Percentiles rank a stretch among this genome's conserved stretches.
These are phyloP conservation scores for Exophiala aquamarina DNA, from an alignment of 2,329 filamentous ascomycete species.

Conservation along the genomic window DNA sequence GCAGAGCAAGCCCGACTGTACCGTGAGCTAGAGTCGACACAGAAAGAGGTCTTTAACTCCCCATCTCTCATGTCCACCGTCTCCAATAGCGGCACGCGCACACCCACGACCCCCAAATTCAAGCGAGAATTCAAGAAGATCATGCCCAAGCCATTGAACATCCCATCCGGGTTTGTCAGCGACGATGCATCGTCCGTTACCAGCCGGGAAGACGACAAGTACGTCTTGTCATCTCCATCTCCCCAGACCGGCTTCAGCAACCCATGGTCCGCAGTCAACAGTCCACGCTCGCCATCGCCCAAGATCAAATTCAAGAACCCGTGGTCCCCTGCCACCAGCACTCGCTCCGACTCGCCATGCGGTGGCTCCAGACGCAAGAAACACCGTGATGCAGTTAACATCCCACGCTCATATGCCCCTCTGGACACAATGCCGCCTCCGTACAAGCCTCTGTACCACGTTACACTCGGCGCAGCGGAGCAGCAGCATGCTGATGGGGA, in stretches of 20 bases:
- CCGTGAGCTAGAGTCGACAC: constrained; percentile 32
- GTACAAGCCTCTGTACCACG: constrained; percentile 9
- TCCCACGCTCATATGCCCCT: constrained; percentile 19
- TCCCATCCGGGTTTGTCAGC: too few relatives aligned
- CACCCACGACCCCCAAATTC: constrained; percentile 15
- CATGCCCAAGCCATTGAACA: constrained; percentile 26
- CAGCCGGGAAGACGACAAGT: constrained; percentile 32
- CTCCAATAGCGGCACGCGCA: constrained; percentile 4
- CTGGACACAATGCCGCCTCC: constrained; percentile 22
- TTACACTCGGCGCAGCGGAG: too few relatives aligned
- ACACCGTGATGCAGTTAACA: not conserved
- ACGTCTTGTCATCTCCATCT: constrained; percentile 38
- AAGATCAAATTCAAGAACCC: constrained; percentile 19
- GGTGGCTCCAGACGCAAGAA: constrained; percentile 8
- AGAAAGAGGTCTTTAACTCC: not conserved
- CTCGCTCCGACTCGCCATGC: constrained; percentile 16
- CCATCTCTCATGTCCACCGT: not conserved
- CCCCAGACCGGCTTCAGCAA: constrained; percentile 39
- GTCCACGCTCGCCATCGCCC: constrained; percentile 32
- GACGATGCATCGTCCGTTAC: too few relatives aligned
- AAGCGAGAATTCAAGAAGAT: constrained; percentile 20
- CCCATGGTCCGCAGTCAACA: constrained; percentile 45
- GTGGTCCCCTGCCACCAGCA: constrained; percentile 20
- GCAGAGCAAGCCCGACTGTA: constrained; percentile 39
- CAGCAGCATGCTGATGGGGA: too few relatives aligned